Evolutionary conservation across 371 early-diverging fungal genomes (phyloP).

Genomic region (Chytridium lagenaria): DNA sequence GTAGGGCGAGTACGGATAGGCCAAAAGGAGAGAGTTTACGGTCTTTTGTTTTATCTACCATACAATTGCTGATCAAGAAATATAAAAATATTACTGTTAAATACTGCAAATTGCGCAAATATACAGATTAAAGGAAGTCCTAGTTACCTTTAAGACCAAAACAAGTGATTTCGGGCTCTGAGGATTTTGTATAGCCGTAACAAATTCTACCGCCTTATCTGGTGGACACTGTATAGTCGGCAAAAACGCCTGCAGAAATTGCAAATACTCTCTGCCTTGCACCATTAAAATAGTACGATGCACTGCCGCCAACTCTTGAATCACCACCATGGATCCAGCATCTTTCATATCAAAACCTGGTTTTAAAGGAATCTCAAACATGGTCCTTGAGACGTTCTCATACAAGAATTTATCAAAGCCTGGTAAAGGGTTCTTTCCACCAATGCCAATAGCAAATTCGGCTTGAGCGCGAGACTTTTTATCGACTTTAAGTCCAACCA

Average conservation of each 20-base stretch:
- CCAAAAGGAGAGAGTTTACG: too few relatives aligned
- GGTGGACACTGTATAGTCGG: conserved; percentile 75
- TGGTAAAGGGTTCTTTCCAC: conserved; percentile 39
- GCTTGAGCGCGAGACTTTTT: not conserved
- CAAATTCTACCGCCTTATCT: conserved; percentile 65
- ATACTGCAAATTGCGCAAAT: not conserved
- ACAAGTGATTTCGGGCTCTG: conserved; percentile 70
- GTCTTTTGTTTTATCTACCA: not conserved
- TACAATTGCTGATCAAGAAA: not conserved
- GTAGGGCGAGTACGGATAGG: too few relatives aligned
- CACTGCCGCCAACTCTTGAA: conserved; percentile 81
- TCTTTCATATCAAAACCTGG: conserved; percentile 77
- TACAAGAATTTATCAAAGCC: conserved; percentile 81
- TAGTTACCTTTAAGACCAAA: conserved; percentile 75
- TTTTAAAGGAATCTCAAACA: conserved; percentile 84
- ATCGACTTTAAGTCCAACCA: conserved; percentile 25
- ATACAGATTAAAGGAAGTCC: not conserved
- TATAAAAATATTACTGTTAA: too few relatives aligned
- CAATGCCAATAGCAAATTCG: conserved; percentile 25
- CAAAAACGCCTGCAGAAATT: conserved; percentile 70
- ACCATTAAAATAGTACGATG: conserved; percentile 72
- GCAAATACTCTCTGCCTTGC: conserved; percentile 69
- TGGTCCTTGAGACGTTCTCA: conserved; percentile 74
- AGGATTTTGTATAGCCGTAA: conserved; percentile 70
- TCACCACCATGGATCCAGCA: conserved; percentile 79